phyloP scores from a whole-genome alignment of 2,329 filamentous ascomycete species.

The Fusarium xylarioides region DNA sequence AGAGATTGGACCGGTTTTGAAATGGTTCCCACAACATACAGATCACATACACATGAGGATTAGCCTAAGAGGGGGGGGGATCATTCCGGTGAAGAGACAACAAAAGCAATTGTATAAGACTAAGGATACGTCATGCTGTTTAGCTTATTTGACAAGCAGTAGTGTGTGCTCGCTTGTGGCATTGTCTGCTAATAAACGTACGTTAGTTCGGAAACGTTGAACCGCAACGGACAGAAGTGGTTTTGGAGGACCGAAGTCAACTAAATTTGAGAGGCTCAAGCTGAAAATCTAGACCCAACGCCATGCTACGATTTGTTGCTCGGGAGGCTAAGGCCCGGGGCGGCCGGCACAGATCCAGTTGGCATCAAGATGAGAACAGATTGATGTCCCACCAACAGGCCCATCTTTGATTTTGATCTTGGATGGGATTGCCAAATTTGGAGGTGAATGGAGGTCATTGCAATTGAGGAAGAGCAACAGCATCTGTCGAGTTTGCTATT shows the following conservation, averaged over 20 bases:
- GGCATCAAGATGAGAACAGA: constrained; percentile 12
- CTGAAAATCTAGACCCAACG: constrained; percentile 15
- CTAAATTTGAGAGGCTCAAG: background rate
- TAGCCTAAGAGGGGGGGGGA: background rate
- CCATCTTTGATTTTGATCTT: constrained; percentile 2
- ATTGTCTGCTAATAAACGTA: constrained; percentile 1
- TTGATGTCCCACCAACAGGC: constrained; percentile 2
- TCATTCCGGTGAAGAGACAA: constrained; percentile 32
- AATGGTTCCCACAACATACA: background rate
- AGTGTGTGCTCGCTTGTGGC: background rate
- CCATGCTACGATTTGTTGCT: constrained; percentile 29
- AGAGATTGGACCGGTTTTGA: constrained; percentile 2
- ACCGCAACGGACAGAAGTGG: background rate
- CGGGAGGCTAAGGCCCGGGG: constrained; percentile 6
- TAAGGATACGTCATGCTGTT: constrained; percentile 24
- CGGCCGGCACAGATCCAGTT: constrained; percentile 22
- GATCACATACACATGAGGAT: background rate
- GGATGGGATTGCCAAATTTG: background rate
- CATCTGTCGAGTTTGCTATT: constrained; percentile 19
- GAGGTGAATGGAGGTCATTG: background rate
- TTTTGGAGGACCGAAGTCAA: background rate
- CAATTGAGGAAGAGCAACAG: background rate
- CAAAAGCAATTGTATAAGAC: constrained; percentile 29
- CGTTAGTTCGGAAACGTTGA: constrained; percentile 4
- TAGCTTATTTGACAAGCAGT: constrained; percentile 10